Percentiles rank a stretch among this genome's conserved stretches.
Conservation (phyloP, 192 early-diverging fungal genomes). For the Entomortierella beljakovae region DNA sequence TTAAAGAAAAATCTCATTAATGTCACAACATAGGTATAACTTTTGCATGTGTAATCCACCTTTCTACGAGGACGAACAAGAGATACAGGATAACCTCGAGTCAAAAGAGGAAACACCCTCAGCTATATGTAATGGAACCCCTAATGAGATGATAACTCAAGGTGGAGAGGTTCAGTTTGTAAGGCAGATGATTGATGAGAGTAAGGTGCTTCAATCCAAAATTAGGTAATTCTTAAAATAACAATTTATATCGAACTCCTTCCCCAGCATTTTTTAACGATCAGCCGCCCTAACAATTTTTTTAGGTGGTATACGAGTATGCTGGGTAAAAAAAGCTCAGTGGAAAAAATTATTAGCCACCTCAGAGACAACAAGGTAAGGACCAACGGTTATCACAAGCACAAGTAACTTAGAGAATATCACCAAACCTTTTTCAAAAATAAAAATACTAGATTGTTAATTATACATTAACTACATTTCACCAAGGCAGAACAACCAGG, state of each 20-base stretch:
- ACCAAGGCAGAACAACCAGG: slow-evolving; percentile 63
- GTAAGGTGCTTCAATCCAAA: slow-evolving; percentile 32
- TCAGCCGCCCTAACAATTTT: not conserved
- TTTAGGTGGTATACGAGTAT: slow-evolving; percentile 84
- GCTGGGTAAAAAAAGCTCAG: slow-evolving; percentile 72
- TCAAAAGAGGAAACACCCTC: slow-evolving; percentile 66
- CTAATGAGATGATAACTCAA: slow-evolving; percentile 79
- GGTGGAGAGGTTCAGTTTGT: slow-evolving; percentile 88
- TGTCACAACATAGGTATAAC: slow-evolving; percentile 42
- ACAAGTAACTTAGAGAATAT: not conserved
- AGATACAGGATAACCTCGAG: slow-evolving; percentile 61
- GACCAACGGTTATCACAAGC: too few relatives aligned
- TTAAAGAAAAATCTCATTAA: not conserved
- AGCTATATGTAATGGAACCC: slow-evolving; percentile 69
- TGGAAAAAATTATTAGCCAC: slow-evolving; percentile 54
- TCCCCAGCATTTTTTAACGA: too few relatives aligned
- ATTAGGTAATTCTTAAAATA: slow-evolving; percentile 51
- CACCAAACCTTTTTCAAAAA: slow-evolving; percentile 1
- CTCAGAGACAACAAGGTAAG: slow-evolving; percentile 59
- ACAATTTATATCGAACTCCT: not conserved
- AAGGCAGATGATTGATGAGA: slow-evolving; percentile 74
- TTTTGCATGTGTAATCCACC: slow-evolving; percentile 97
- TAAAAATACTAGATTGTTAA: slow-evolving; percentile 59
- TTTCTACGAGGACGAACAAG: slow-evolving; percentile 75
- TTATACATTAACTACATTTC: slow-evolving; percentile 64